Percentiles rank a stretch among this genome's conserved stretches.
phyloP scores from a whole-genome alignment of 805 yeast genomes.

The Kuraishia floccosa region DNA sequence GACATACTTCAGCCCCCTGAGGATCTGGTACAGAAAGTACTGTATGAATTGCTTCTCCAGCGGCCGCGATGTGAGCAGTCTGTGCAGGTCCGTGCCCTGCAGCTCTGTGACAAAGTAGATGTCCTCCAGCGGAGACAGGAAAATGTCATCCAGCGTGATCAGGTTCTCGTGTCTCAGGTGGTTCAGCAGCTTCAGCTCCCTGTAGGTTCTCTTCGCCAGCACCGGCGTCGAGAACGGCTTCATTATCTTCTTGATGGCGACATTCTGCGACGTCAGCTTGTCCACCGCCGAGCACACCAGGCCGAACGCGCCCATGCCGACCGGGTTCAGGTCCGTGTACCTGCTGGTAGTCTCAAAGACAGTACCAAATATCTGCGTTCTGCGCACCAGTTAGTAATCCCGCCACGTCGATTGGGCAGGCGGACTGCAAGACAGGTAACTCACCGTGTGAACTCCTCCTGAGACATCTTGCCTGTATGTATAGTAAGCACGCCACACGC shows the following conservation, averaged over 20 bases:
- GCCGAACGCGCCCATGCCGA: slow-evolving; percentile 99
- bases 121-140: slow-evolving; percentile 89
- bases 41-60: slow-evolving; percentile 94
- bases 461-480: too few relatives aligned
- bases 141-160: slow-evolving; percentile 87
- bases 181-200: slow-evolving; percentile 88
- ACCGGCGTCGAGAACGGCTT: slow-evolving; percentile 94
- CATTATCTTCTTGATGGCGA: slow-evolving; percentile 96
- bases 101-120: slow-evolving; percentile 93
- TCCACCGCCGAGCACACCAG: slow-evolving; percentile 94
- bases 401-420: too few relatives aligned
- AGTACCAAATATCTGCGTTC: slow-evolving; percentile 92
- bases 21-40: slow-evolving; percentile 85
- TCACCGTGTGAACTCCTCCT: too few relatives aligned
- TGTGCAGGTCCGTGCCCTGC: slow-evolving; percentile 93
- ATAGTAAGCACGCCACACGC: too few relatives aligned
- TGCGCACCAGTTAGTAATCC: too few relatives aligned
- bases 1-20: slow-evolving; percentile 80
- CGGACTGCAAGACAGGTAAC: too few relatives aligned
- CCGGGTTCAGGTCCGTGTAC: slow-evolving; percentile 89
- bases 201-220: slow-evolving; percentile 89
- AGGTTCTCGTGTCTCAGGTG: slow-evolving; percentile 92
- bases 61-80: slow-evolving; percentile 85
- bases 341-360: slow-evolving; percentile 87
- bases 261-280: slow-evolving; percentile 80